A percentile compares a stretch with the other conserved stretches of the same genome.
Evolutionary conservation across 768 basidiomycete species (phyloP).

Genomic region (Russula brevipes): DNA sequence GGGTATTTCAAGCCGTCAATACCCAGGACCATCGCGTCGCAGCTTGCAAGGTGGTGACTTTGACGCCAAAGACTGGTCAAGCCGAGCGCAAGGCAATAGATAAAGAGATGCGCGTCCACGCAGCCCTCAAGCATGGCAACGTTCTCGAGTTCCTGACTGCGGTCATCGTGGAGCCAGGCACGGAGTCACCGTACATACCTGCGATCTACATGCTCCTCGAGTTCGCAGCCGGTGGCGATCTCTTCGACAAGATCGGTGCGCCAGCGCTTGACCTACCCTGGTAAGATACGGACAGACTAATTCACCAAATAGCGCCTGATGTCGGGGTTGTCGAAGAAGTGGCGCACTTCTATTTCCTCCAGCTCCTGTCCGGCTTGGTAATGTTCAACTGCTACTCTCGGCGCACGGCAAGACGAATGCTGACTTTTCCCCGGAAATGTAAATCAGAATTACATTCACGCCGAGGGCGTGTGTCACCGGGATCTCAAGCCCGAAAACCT

Average conservation of each 20-base stretch:
- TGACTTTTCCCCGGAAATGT: background rate
- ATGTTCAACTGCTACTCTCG: slow-evolving; percentile 27
- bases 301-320: slow-evolving; percentile 64
- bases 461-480: slow-evolving; percentile 88
- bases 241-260: slow-evolving; percentile 98
- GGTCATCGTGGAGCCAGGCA: slow-evolving; percentile 63
- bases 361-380: slow-evolving; percentile 81
- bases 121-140: slow-evolving; percentile 68
- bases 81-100: slow-evolving; percentile 75
- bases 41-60: slow-evolving; percentile 78
- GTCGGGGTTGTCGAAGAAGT: slow-evolving; percentile 81
- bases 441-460: slow-evolving; percentile 73
- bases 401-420: background rate
- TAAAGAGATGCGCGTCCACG: slow-evolving; percentile 90
- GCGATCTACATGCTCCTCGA: slow-evolving; percentile 93
- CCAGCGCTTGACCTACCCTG: slow-evolving; percentile 16
- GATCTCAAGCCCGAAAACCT: slow-evolving; percentile 98
- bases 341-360: slow-evolving; percentile 86
- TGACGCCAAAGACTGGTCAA: slow-evolving; percentile 59
- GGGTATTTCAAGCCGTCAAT: slow-evolving; percentile 82
- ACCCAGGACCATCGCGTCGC: slow-evolving; percentile 59
- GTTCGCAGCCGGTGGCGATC: slow-evolving; percentile 86
- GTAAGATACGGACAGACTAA: background rate
- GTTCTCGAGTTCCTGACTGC: slow-evolving; percentile 83
- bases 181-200: slow-evolving; percentile 51